These are phyloP conservation scores for Russula emetica DNA, from an alignment of 768 basidiomycete genomes.

Conservation along the genomic window DNA sequence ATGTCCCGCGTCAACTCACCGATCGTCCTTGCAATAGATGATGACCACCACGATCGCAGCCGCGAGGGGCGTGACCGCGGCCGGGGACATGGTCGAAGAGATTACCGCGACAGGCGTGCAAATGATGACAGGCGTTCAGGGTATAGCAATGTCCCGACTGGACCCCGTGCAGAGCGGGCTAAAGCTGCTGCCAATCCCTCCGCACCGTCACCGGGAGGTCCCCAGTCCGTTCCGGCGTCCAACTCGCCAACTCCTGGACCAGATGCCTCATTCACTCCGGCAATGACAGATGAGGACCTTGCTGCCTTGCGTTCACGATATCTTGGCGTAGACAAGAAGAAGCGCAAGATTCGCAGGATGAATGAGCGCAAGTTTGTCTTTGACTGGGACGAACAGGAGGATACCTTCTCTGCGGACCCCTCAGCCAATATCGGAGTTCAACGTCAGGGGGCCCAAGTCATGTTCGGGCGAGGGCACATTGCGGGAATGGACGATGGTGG, in stretches of 20 bases:
- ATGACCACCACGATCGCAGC: slow-evolving; percentile 36
- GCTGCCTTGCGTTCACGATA: slow-evolving; percentile 86
- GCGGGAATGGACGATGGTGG: slow-evolving; percentile 84
- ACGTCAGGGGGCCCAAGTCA: slow-evolving; percentile 78
- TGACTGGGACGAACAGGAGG: slow-evolving; percentile 97
- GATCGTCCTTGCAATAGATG: slow-evolving; percentile 33
- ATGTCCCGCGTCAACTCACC: slow-evolving; percentile 11
- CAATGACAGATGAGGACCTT: slow-evolving; percentile 78
- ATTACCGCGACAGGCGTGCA: slow-evolving; percentile 42
- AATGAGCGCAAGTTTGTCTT: slow-evolving; percentile 98
- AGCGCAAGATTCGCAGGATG: slow-evolving; percentile 90
- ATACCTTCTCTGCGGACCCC: slow-evolving; percentile 79
- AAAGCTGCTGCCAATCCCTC: slow-evolving; percentile 43
- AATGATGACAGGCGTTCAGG: slow-evolving; percentile 37
- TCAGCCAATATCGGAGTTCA: slow-evolving; percentile 66
- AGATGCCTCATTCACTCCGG: slow-evolving; percentile 46
- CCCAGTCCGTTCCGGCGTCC: slow-evolving; percentile 24
- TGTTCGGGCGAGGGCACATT: slow-evolving; percentile 81
- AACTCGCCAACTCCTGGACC: slow-evolving; percentile 35
- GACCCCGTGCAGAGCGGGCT: slow-evolving; percentile 71
- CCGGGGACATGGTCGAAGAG: slow-evolving; percentile 30
- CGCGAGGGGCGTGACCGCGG: slow-evolving; percentile 29
- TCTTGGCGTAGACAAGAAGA: slow-evolving; percentile 91
- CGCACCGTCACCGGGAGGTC: slow-evolving; percentile 45
- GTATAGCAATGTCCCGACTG: slow-evolving; percentile 71